Evolutionary conservation across 371 early-diverging fungal species (phyloP), one percentile per base, ranked within the genome.

Genomic region (Capillidium rhysosporum): DNA sequence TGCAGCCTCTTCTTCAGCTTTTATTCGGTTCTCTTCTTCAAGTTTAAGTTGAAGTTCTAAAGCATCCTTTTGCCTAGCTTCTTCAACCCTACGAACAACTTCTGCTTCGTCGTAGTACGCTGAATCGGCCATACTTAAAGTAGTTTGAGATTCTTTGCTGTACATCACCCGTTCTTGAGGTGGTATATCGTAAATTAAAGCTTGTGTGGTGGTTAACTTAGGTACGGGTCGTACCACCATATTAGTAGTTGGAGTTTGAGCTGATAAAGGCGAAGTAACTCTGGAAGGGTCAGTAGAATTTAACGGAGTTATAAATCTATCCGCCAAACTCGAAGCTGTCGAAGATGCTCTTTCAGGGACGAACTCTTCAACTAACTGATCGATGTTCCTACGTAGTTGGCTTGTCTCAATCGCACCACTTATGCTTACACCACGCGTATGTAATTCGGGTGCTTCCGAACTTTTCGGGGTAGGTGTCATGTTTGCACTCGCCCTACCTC

Each of bases 151-250:
- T 57, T 87, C 90, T 64, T 92, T 92, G 65, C 75, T 82, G 68
- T 92, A 92, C 20, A 77, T 75, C n/a, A 91, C 85, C 46, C 71
- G 71, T 69, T 89, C 90, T 82, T 84, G 72, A 2, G 92, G 85
- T 40, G 89, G 80, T 57, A 89, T 71, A 63, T 92, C 92, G 55
- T 84, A 73, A 41, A 87, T 62, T 31, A 82, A 68, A 20, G 77
- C 70, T 48, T 86, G 79, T 5, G 69, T 66, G 21, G 79, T 72
- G 1, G 71, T 68, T 25, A 84, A 69, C 57, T 80, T 76, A 44
- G 73, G 73, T 43, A 66, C 65, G 30, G 63, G 61, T 26, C 69
- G 34, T 7, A 34, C 34, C 4, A 12, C 12, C n/a, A n/a, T n/a
- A n/a, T n/a, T n/a, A n/a, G n/a, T n/a, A n/a, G n/a, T n/a, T n/a